A percentile compares a stretch with the other conserved stretches of the same genome.
Evolutionary conservation across 306 rosid genomes (phyloP).

Genomic region (Ormosia semicastrata): DNA sequence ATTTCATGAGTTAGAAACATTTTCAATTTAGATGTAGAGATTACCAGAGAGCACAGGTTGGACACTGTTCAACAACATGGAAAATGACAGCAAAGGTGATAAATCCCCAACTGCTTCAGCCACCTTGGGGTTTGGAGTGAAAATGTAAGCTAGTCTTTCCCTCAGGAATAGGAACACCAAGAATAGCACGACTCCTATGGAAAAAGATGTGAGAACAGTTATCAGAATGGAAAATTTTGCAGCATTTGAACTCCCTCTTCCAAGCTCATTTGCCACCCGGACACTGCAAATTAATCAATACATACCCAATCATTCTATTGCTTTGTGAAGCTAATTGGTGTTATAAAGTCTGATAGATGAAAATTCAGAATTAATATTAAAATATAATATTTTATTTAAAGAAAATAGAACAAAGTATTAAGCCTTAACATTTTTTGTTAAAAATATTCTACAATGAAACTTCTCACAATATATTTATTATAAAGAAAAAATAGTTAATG

Average conservation of each 20-base stretch:
- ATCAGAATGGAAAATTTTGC: conserved; percentile 48
- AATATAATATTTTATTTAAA: not conserved
- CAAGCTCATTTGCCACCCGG: conserved; percentile 60
- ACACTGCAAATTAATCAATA: conserved; percentile 36
- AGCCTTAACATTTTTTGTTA: not conserved
- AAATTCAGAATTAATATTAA: not conserved
- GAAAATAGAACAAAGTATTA: not conserved
- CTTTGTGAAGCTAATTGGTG: not conserved
- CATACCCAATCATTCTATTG: not conserved
- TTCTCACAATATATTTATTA: not conserved
- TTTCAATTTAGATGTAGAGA: not conserved
- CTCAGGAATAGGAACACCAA: conserved; percentile 38
- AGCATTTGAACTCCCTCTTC: conserved; percentile 53
- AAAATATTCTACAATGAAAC: not conserved
- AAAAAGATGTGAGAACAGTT: conserved; percentile 42
- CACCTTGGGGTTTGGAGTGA: conserved; percentile 42
- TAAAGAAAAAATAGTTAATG: not conserved
- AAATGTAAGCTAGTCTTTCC: conserved; percentile 47
- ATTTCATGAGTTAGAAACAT: too few species aligned
- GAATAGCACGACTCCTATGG: conserved; percentile 43
- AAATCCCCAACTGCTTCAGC: conserved; percentile 46
- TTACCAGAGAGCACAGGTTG: conserved; percentile 67
- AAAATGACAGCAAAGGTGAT: conserved; percentile 53
- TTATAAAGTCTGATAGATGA: not conserved
- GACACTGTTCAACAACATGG: conserved; percentile 54